Conservation (phyloP, 306 rosid species). For the Acacia melanoxylon region DNA sequence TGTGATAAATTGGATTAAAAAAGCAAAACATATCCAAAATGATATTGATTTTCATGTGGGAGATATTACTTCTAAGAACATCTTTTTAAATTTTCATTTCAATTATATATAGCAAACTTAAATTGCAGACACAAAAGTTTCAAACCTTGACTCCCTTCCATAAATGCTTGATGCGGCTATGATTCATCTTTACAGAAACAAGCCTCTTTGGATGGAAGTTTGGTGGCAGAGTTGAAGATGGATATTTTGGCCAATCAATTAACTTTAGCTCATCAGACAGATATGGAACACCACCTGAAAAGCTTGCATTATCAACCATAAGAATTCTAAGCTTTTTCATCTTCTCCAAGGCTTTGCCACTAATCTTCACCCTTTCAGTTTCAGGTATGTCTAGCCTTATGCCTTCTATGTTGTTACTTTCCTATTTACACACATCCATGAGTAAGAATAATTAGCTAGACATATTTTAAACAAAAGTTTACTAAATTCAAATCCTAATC, state of each 20-base stretch:
- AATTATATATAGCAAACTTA: no score
- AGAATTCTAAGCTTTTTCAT: slow-evolving; percentile 30
- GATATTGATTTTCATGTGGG: no score
- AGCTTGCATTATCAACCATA: not conserved
- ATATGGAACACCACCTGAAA: slow-evolving; percentile 2
- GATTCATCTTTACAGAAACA: not conserved
- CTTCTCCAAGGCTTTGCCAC: not conserved
- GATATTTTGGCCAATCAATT: slow-evolving; percentile 3
- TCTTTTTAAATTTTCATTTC: no score
- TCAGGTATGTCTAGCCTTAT: slow-evolving; percentile 14
- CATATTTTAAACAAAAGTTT: not conserved
- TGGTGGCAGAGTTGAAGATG: slow-evolving; percentile 16
- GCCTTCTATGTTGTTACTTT: slow-evolving; percentile 5
- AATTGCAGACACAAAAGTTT: no score
- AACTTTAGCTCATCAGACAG: slow-evolving; percentile 13
- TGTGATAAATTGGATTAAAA: no score
- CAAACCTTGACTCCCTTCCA: slow-evolving; percentile 18
- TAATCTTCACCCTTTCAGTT: not conserved
- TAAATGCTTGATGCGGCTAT: not conserved
- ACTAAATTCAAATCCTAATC: not conserved
- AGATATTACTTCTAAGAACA: no score
- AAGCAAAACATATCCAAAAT: no score
- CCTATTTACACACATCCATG: not conserved
- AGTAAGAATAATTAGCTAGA: not conserved
- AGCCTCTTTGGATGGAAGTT: slow-evolving; percentile 24